phyloP scores from a whole-genome alignment of 805 yeast species.

The Myxozyma nipponensis region DNA sequence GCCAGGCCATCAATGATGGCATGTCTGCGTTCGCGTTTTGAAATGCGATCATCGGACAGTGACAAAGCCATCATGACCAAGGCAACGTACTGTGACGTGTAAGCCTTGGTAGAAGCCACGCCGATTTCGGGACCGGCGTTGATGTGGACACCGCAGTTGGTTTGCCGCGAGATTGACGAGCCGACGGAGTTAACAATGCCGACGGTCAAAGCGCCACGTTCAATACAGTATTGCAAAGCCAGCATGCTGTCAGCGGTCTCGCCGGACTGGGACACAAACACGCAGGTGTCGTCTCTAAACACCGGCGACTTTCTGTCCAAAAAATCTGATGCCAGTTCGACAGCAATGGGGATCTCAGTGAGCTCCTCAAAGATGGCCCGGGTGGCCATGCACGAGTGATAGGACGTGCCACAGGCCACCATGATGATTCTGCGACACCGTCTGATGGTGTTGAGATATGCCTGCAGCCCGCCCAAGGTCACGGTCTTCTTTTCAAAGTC shows the following conservation, averaged over 20 bases:
- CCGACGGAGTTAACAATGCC: conserved; percentile 98
- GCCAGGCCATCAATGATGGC: conserved; percentile 85
- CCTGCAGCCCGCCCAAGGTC: conserved; percentile 83
- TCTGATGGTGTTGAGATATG: conserved; percentile 81
- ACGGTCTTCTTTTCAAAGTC: conserved; percentile 78
- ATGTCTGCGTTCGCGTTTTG: conserved; percentile 67
- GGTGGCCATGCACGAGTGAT: conserved; percentile 96
- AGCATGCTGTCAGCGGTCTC: conserved; percentile 97
- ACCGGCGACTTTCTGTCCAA: conserved; percentile 95
- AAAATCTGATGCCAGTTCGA: conserved; percentile 91
- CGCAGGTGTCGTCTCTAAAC: conserved; percentile 95
- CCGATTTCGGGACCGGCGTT: conserved; percentile 99
- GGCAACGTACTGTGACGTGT: conserved; percentile 97
- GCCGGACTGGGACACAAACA: conserved; percentile 97
- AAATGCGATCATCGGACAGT: conserved; percentile 86
- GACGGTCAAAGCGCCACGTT: conserved; percentile 94
- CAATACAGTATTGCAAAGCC: conserved; percentile 91
- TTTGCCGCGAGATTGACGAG: conserved; percentile 91
- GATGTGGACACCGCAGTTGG: conserved; percentile 99
- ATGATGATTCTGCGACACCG: conserved; percentile 92
- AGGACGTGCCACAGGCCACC: conserved; percentile 99
- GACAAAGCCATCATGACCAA: conserved; percentile 94
- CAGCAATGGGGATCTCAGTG: conserved; percentile 89
- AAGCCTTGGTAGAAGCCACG: conserved; percentile 98
- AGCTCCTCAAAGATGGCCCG: conserved; percentile 94